A percentile compares a stretch with the other conserved stretches of the same genome.
phyloP scores from a whole-genome alignment of 2,329 filamentous ascomycete genomes.

The Raffaelea arxii region DNA sequence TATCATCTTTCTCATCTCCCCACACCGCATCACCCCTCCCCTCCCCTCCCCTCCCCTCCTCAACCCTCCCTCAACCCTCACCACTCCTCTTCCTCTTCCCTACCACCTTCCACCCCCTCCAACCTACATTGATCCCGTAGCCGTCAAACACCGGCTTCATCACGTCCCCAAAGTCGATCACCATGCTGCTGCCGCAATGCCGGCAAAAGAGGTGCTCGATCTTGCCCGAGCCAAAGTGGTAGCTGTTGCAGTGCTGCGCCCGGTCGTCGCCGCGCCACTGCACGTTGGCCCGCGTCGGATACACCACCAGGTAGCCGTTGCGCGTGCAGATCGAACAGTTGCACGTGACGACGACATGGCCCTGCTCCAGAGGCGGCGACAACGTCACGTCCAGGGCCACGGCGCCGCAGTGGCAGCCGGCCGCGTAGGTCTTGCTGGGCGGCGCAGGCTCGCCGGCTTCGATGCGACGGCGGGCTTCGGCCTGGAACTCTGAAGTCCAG shows the following conservation, averaged over 20 bases:
- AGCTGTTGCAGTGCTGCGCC: constrained; percentile 25
- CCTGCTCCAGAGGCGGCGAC: constrained; percentile 34
- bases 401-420: constrained; percentile 43
- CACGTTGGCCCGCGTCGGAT: constrained; percentile 28
- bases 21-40: too few species aligned
- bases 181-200: constrained; percentile 35
- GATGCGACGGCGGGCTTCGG: neutral
- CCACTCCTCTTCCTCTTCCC: too few species aligned
- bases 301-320: constrained; percentile 42
- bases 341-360: constrained; percentile 34
- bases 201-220: constrained; percentile 40
- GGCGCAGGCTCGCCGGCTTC: neutral
- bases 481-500: neutral
- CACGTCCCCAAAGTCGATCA: constrained; percentile 32
- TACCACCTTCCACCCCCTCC: too few species aligned
- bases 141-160: constrained; percentile 15
- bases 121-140: constrained; percentile 37
- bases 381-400: constrained; percentile 38
- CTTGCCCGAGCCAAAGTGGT: constrained; percentile 36
- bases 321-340: constrained; percentile 43
- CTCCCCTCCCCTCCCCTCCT: too few species aligned
- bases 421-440: constrained; percentile 29
- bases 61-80: too few species aligned
- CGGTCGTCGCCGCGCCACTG: constrained; percentile 26
- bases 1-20: too few species aligned